Conservation (phyloP, 1,284 basidiomycete species). For the Malassezia psittaci region DNA sequence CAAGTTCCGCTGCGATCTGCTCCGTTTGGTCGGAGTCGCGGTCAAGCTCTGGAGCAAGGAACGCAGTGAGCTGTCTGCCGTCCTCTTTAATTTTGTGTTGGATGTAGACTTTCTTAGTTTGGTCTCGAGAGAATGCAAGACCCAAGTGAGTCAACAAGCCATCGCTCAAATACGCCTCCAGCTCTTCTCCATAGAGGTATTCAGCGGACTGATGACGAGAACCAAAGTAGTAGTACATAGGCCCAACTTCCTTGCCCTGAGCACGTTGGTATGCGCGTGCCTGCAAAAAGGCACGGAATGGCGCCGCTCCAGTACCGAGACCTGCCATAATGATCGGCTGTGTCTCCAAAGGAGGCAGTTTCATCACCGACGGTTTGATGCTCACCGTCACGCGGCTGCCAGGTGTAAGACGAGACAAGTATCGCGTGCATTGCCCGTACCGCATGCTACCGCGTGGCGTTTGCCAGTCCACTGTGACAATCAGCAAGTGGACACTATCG, state of each 20-base stretch:
- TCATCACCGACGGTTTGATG: constrained; percentile 98
- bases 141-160: constrained; percentile 77
- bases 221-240: constrained; percentile 94
- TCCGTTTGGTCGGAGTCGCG: constrained; percentile 51
- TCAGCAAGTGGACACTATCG: constrained; percentile 80
- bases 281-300: constrained; percentile 96
- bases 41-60: constrained; percentile 38
- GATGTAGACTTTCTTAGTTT: constrained; percentile 83
- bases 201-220: constrained; percentile 88
- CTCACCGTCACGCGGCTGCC: constrained; percentile 94
- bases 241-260: constrained; percentile 71
- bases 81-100: constrained; percentile 96
- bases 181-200: constrained; percentile 87
- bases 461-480: constrained; percentile 92
- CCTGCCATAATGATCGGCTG: constrained; percentile 98
- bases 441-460: constrained; percentile 67
- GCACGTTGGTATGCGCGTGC: constrained; percentile 72
- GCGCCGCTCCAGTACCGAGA: constrained; percentile 91
- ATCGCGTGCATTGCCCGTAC: constrained; percentile 92
- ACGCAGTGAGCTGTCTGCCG: constrained; percentile 61
- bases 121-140: constrained; percentile 91
- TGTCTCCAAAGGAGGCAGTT: constrained; percentile 71
- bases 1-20: constrained; percentile 53
- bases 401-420: constrained; percentile 68
- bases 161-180: constrained; percentile 61